These are phyloP conservation scores for Tricholoma sp. DNA, from an alignment of 768 basidiomycete genomes.

Conservation along the genomic window DNA sequence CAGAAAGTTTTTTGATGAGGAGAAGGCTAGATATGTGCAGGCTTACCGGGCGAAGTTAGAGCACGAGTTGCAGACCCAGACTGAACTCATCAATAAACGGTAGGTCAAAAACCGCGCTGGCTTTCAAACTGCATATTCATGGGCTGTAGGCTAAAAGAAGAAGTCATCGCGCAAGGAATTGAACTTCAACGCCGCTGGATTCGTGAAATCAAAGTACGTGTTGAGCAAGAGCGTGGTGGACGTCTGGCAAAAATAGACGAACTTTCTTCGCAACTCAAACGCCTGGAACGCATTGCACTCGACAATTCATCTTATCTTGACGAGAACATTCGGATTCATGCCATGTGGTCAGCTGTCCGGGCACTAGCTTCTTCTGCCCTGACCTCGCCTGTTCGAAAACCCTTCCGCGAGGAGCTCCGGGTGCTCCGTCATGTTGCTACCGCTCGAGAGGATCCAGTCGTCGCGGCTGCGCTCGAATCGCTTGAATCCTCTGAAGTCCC, in stretches of 20 bases:
- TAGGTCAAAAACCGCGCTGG: slow-evolving; percentile 26
- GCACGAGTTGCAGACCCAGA: slow-evolving; percentile 79
- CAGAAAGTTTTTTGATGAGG: slow-evolving; percentile 74
- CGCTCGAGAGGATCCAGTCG: slow-evolving; percentile 66
- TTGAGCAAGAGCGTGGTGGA: slow-evolving; percentile 95
- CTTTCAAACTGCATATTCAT: neutral
- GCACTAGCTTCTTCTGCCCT: slow-evolving; percentile 66
- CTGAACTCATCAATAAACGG: slow-evolving; percentile 94
- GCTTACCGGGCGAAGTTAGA: slow-evolving; percentile 86
- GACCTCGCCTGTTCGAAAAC: slow-evolving; percentile 60
- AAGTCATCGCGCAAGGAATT: slow-evolving; percentile 94
- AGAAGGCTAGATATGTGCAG: slow-evolving; percentile 65
- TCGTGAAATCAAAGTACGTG: slow-evolving; percentile 89
- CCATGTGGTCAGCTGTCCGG: slow-evolving; percentile 89
- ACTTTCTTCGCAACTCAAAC: slow-evolving; percentile 84
- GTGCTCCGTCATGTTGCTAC: slow-evolving; percentile 71
- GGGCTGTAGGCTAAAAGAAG: slow-evolving; percentile 73
- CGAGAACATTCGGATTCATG: slow-evolving; percentile 88
- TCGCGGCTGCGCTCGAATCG: slow-evolving; percentile 59
- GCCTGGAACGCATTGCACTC: slow-evolving; percentile 84
- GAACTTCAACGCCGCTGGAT: slow-evolving; percentile 98
- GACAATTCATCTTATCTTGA: slow-evolving; percentile 90
- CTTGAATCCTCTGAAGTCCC: slow-evolving; percentile 70
- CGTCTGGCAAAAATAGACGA: slow-evolving; percentile 93
- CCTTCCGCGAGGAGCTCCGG: slow-evolving; percentile 89